Percentiles rank a stretch among this genome's conserved stretches.
These are phyloP conservation scores for Chaetomium fimeti DNA, from an alignment of 495 filamentous ascomycete genomes.

Conservation along the genomic window DNA sequence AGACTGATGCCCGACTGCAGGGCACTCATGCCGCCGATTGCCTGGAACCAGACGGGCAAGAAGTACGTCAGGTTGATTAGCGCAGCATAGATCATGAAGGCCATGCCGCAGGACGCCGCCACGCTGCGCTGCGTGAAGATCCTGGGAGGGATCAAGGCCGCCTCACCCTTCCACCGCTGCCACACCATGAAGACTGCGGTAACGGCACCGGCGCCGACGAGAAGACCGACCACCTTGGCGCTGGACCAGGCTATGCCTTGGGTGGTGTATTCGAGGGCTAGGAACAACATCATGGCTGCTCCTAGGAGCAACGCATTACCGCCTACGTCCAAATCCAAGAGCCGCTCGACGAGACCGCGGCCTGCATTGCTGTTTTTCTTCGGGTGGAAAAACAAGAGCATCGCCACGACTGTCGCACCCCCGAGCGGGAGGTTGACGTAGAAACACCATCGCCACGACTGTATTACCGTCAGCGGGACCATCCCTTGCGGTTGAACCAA, in stretches of 20 bases:
- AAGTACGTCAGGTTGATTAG: conserved; percentile 60
- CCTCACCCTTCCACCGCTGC: conserved; percentile 24
- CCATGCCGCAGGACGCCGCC: conserved; percentile 48
- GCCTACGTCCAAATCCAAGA: conserved; percentile 48
- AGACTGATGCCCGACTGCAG: conserved; percentile 66
- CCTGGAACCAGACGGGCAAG: conserved; percentile 64
- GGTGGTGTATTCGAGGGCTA: conserved; percentile 53
- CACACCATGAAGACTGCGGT: conserved; percentile 22
- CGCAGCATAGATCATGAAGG: conserved; percentile 33
- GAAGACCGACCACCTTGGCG: conserved; percentile 31
- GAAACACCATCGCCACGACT: conserved; percentile 56
- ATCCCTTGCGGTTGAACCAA: neutral
- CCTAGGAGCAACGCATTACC: conserved; percentile 50
- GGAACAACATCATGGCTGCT: conserved; percentile 44
- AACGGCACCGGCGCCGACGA: conserved; percentile 46
- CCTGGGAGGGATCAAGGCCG: conserved; percentile 39
- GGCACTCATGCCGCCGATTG: conserved; percentile 63
- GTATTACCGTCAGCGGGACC: conserved; percentile 4
- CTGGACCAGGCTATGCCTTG: conserved; percentile 45
- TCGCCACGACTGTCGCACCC: conserved; percentile 36
- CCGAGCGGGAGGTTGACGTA: conserved; percentile 54
- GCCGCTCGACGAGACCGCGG: conserved; percentile 23
- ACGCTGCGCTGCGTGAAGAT: conserved; percentile 61
- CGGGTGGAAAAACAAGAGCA: conserved; percentile 44
- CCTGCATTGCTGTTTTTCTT: conserved; percentile 30